Conservation (phyloP, 2,329 filamentous ascomycete genomes). For the Claviceps sp. region DNA sequence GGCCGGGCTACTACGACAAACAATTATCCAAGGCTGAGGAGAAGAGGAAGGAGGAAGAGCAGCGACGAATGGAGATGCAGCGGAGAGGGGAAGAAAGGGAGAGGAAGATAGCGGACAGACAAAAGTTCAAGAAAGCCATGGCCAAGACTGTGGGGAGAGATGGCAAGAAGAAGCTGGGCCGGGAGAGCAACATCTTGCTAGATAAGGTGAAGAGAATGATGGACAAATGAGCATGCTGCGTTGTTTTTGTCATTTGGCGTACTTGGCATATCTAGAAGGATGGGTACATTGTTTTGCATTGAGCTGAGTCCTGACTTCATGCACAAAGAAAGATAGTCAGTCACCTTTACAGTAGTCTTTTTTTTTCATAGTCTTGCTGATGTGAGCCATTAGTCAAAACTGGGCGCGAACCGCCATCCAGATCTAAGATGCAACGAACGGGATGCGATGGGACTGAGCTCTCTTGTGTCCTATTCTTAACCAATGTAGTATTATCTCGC, state of each 20-base stretch:
- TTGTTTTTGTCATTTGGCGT: too few species aligned
- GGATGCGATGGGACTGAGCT: too few species aligned
- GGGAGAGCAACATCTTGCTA: conserved; percentile 65
- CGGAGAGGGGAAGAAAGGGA: conserved; percentile 49
- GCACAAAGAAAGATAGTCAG: too few species aligned
- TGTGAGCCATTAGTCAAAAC: too few species aligned
- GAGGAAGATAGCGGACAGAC: conserved; percentile 49
- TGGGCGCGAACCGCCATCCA: too few species aligned
- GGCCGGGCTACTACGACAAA: conserved; percentile 52
- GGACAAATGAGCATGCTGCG: neutral
- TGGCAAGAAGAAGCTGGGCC: conserved; percentile 66
- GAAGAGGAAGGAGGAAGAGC: conserved; percentile 28
- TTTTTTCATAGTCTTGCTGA: too few species aligned
- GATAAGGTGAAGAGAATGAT: conserved; percentile 55
- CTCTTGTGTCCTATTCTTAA: too few species aligned
- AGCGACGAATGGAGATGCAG: conserved; percentile 27
- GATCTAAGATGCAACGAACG: too few species aligned
- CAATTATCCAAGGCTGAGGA: conserved; percentile 37
- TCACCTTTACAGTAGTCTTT: too few species aligned
- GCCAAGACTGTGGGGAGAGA: conserved; percentile 63
- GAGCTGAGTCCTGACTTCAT: neutral
- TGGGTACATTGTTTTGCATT: neutral
- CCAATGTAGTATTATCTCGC: too few species aligned
- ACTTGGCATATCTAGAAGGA: neutral
- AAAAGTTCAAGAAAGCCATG: conserved; percentile 51